Base-by-base conservation (phyloP, 148 eudicot genomes). In the Cornus suecica region DNA sequence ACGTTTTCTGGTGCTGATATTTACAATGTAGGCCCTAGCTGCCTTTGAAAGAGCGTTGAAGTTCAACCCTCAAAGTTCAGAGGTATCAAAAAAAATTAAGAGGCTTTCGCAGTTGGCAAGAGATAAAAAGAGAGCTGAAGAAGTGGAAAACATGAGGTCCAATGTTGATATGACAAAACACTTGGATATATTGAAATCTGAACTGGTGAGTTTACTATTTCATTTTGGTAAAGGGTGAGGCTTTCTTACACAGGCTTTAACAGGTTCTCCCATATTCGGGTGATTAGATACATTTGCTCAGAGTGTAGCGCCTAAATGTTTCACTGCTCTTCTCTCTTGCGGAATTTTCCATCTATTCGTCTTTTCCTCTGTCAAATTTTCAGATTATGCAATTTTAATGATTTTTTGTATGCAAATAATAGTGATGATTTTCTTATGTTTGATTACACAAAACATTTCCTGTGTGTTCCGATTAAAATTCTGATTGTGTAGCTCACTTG, bases 11-110 rank as follows among this genome's bases (percentile, higher is more conserved):
- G 29, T 61, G 60, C 28, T 64, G 22, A 41, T 68, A 64, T 73
- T 32, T 29, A 11, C 6, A 67, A 71, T 89, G 82, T 70, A 95
- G 99, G 99, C 99, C 67, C 80, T 91, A 58, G 90, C 79, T 70
- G 91, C 97, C 37, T 92, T 95, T 85, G 87, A 87, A 84, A 82
- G 83, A 51, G 94, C 97, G 28, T 86, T 78, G 80, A 84, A 92
- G 72, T 76, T 88, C 84, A 92, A 95, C 83, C 88, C 99, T 65
- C 86, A 90, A 80, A 95, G 92, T 82, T 80, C 92, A 22, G 99
- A 95, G 86, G 97, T 91, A 15, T 83, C 97, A 60, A 92, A 84
- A 77, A 95, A 95, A 80, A 90, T 95, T 69, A 95, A 92, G 87
- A 91, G 83, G 84, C 85, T 92, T 77, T 78, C 88, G 30, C 97